Conservation (phyloP, 208 protist species). For the Trypanosomatidae sp. region DNA sequence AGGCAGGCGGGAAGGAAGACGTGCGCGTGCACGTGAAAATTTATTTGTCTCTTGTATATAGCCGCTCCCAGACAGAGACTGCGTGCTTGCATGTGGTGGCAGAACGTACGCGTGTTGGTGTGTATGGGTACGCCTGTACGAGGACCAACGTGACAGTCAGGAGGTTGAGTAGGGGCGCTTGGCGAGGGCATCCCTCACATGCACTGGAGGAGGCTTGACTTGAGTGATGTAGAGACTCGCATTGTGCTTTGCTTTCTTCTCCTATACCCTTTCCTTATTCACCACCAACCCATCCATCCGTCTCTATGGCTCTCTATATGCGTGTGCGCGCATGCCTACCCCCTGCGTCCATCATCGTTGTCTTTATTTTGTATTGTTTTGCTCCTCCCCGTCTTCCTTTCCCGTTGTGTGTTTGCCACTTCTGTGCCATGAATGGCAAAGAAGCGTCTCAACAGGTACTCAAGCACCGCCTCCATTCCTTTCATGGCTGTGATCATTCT, state of each 20-base stretch:
- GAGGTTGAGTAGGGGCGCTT: background rate
- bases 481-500: background rate
- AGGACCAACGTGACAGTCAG: background rate
- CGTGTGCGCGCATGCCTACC: background rate
- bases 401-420: background rate
- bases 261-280: background rate
- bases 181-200: background rate
- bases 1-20: background rate
- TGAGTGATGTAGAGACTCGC: background rate
- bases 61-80: background rate
- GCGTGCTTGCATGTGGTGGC: background rate
- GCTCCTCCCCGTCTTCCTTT: background rate
- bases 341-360: background rate
- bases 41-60: background rate
- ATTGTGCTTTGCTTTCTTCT: background rate
- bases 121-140: background rate
- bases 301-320: background rate
- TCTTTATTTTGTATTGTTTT: background rate
- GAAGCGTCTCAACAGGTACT: background rate
- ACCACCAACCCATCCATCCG: slow-evolving; percentile 4
- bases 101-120: background rate
- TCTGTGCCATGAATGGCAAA: background rate
- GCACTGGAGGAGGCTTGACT: background rate
- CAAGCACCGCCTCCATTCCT: background rate
- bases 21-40: background rate